A percentile compares a stretch with the other conserved stretches of the same genome.
phyloP scores from a whole-genome alignment of 2,329 filamentous ascomycete species.

The Saccharata proteae region DNA sequence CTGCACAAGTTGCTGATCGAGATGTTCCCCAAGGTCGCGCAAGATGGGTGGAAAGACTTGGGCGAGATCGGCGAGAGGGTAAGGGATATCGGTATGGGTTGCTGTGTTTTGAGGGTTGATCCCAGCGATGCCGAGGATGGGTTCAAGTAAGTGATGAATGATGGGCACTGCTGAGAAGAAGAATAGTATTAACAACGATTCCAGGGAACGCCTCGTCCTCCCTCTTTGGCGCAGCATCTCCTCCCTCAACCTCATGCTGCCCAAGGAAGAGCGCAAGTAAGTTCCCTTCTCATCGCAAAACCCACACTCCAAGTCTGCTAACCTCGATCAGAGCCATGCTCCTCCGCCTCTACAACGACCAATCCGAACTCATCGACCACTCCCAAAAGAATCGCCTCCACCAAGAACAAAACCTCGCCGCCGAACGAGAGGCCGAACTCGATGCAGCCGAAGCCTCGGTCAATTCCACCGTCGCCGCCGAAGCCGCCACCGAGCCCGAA shows the following conservation, averaged over 20 bases:
- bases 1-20: constrained; percentile 75
- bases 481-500: neutral
- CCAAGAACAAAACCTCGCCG: neutral
- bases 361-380: constrained; percentile 67
- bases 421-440: neutral
- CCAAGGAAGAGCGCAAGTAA: constrained; percentile 75
- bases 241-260: constrained; percentile 91
- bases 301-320: constrained; percentile 2
- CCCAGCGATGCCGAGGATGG: constrained; percentile 52
- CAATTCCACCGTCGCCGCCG: neutral
- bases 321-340: constrained; percentile 58
- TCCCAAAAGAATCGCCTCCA: constrained; percentile 18
- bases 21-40: constrained; percentile 87
- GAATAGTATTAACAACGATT: neutral
- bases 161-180: constrained; percentile 4
- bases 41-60: constrained; percentile 60
- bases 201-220: constrained; percentile 67
- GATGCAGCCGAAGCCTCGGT: neutral
- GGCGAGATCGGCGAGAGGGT: constrained; percentile 82
- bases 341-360: constrained; percentile 81
- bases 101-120: constrained; percentile 78
- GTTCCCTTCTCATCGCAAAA: constrained; percentile 1
- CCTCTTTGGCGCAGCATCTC: constrained; percentile 90
- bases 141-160: constrained; percentile 37
- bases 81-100: constrained; percentile 72